phyloP scores from a whole-genome alignment of 352 stramenopile species.

The Discostella stelligera region DNA sequence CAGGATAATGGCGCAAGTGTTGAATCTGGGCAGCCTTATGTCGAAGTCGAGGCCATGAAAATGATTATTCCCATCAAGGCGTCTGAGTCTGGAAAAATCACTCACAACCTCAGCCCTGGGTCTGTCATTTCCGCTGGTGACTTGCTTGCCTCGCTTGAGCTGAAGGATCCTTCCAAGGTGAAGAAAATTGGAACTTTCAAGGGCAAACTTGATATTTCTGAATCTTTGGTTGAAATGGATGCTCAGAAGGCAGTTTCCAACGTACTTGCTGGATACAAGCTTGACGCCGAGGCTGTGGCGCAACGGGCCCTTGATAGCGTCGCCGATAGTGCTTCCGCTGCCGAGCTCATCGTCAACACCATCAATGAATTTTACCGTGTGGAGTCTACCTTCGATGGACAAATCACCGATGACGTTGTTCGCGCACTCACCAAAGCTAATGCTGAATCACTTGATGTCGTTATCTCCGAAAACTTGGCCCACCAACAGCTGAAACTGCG shows the following conservation, averaged over 20 bases:
- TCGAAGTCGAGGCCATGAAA: conserved; percentile 98
- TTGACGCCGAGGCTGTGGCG: conserved; percentile 75
- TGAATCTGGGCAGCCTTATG: conserved; percentile 84
- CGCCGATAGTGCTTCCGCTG: conserved; percentile 55
- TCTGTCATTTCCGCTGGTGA: conserved; percentile 96
- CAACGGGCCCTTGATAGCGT: conserved; percentile 63
- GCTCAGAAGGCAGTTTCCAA: conserved; percentile 54
- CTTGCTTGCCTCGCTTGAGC: conserved; percentile 95
- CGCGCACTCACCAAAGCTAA: conserved; percentile 81
- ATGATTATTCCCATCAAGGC: conserved; percentile 99
- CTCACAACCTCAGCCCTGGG: conserved; percentile 93
- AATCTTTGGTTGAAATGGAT: conserved; percentile 50
- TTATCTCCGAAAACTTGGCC: conserved; percentile 77
- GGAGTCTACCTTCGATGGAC: conserved; percentile 80
- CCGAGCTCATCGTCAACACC: conserved; percentile 62
- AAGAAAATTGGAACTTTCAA: conserved; percentile 90
- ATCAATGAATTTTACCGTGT: conserved; percentile 83
- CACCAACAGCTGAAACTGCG: conserved; percentile 68
- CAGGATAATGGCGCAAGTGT: conserved; percentile 93
- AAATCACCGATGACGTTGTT: conserved; percentile 83
- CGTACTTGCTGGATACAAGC: conserved; percentile 73
- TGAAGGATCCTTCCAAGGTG: conserved; percentile 97
- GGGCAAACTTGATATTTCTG: conserved; percentile 76
- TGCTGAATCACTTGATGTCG: conserved; percentile 62
- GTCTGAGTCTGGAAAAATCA: conserved; percentile 95